Evolutionary conservation across 1,284 basidiomycete species (phyloP).

Genomic region (Sporisorium exsertum): DNA sequence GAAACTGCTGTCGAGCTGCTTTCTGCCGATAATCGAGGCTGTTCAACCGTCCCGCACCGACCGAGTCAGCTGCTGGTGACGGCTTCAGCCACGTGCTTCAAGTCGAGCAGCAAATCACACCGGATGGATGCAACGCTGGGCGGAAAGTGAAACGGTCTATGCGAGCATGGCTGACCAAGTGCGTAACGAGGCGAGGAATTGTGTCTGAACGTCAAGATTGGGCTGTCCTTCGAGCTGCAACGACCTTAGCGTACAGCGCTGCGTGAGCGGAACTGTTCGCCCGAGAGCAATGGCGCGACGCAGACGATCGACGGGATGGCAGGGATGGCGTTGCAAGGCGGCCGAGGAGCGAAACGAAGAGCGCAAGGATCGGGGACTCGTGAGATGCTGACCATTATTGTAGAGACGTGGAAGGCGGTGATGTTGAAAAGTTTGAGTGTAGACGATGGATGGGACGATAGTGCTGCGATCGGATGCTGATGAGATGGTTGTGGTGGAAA

Average conservation of each 20-base stretch:
- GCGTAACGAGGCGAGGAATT: not conserved
- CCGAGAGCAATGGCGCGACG: not conserved
- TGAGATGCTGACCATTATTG: constrained; percentile 46
- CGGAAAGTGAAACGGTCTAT: not conserved
- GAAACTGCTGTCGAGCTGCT: not conserved
- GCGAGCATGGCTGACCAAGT: not conserved
- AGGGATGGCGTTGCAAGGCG: constrained; percentile 16
- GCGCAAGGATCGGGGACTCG: constrained; percentile 16
- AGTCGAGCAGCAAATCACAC: not conserved
- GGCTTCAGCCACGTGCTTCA: not conserved
- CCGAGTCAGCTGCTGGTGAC: not conserved
- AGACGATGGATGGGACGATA: not conserved
- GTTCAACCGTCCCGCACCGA: too few species aligned
- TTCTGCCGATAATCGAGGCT: not conserved
- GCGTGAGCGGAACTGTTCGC: not conserved
- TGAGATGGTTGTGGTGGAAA: not conserved
- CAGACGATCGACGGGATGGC: not conserved
- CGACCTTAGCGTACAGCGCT: constrained; percentile 14
- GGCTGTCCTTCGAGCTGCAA: not conserved
- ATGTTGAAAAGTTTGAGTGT: not conserved
- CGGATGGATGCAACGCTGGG: not conserved
- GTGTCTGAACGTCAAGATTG: constrained; percentile 6
- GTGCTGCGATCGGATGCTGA: not conserved
- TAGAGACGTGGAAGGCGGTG: not conserved
- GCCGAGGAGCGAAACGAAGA: constrained; percentile 3